Percentiles rank a stretch among this genome's conserved stretches.
Conservation (phyloP, 345 rosid species). For the Tarenaya hassleriana region DNA sequence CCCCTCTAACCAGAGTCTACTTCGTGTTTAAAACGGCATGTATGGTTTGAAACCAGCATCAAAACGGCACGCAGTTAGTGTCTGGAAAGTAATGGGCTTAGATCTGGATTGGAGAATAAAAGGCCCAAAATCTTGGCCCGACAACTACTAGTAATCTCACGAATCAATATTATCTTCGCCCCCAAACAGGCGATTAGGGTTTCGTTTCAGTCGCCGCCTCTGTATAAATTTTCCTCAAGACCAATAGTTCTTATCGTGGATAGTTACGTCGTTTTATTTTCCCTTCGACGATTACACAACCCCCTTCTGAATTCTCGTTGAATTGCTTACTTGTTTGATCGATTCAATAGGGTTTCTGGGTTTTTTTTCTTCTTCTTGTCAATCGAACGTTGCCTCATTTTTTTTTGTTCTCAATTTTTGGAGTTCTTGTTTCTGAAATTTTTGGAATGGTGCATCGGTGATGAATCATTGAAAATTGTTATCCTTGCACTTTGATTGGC, state of each 20-base stretch:
- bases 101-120: no score
- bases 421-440: neutral
- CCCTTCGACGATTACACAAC: neutral
- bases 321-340: neutral
- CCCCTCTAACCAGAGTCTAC: no score
- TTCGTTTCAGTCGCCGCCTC: neutral
- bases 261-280: neutral
- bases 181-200: slow-evolving; percentile 24
- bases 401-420: neutral
- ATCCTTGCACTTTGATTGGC: slow-evolving; percentile 72
- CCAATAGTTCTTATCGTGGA: no score
- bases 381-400: slow-evolving; percentile 34
- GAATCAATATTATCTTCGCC: neutral
- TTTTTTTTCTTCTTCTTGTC: neutral
- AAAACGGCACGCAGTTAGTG: slow-evolving; percentile 3
- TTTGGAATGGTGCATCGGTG: slow-evolving; percentile 31
- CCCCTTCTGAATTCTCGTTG: neutral
- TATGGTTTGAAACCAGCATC: neutral
- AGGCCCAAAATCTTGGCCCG: no score
- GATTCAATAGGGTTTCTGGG: neutral
- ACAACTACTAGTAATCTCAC: neutral
- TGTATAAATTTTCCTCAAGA: slow-evolving; percentile 12
- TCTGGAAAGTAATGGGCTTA: no score
- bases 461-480: slow-evolving; percentile 41
- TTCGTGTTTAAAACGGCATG: no score